These are phyloP conservation scores for Calonectria pseudoreteaudii DNA, from an alignment of 2,329 filamentous ascomycete genomes.

Conservation along the genomic window DNA sequence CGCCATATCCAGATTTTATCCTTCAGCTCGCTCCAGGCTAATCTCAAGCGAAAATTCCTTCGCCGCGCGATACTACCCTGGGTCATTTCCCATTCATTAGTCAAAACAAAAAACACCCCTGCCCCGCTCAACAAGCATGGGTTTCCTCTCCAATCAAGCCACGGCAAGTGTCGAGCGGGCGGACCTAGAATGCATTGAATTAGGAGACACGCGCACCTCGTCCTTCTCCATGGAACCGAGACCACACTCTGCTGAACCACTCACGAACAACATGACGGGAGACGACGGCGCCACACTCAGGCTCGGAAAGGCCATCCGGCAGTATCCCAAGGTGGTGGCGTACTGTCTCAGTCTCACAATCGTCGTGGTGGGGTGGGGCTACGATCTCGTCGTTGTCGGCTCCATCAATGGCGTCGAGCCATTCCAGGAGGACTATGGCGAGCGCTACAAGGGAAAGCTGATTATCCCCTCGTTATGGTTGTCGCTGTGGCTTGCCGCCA, in stretches of 20 bases:
- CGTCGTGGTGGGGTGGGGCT: constrained; percentile 46
- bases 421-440: constrained; percentile 45
- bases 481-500: constrained; percentile 42
- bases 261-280: background rate
- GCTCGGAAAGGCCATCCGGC: constrained; percentile 40
- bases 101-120: too few relatives aligned
- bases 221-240: constrained; percentile 13
- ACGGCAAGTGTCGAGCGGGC: background rate
- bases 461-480: constrained; percentile 45
- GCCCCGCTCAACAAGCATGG: constrained; percentile 1
- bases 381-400: constrained; percentile 44
- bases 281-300: constrained; percentile 28
- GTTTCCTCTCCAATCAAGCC: background rate
- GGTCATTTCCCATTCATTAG: background rate
- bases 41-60: constrained; percentile 3
- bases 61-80: constrained; percentile 2
- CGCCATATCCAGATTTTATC: background rate
- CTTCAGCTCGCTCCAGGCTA: background rate
- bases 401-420: constrained; percentile 43
- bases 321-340: constrained; percentile 42
- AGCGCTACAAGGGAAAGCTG: constrained; percentile 35
- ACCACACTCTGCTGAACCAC: background rate
- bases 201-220: constrained; percentile 13
- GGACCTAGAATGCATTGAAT: constrained; percentile 19
- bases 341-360: constrained; percentile 43